A percentile compares a stretch with the other conserved stretches of the same genome.
Conservation (phyloP, 2,329 filamentous ascomycete species). For the Aspergillus nomiae region DNA sequence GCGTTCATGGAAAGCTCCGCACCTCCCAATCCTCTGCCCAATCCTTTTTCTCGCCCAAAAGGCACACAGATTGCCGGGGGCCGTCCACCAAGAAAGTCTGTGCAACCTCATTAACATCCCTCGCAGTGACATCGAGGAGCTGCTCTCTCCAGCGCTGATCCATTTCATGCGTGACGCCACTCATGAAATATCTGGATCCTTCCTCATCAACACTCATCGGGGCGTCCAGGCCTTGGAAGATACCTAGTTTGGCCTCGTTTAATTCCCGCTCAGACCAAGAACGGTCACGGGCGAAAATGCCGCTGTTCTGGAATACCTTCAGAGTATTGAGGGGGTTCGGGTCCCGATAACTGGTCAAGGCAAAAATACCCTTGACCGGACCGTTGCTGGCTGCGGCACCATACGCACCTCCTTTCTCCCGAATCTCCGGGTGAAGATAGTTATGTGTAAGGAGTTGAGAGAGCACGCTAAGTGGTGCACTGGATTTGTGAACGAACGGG, state of each 20-base stretch:
- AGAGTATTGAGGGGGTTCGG: constrained; percentile 90
- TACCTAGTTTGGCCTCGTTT: constrained; percentile 92
- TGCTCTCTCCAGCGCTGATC: constrained; percentile 79
- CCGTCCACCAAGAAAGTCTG: constrained; percentile 77
- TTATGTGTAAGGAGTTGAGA: constrained; percentile 94
- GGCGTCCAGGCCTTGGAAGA: constrained; percentile 90
- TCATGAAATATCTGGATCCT: constrained; percentile 82
- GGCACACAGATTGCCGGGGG: constrained; percentile 63
- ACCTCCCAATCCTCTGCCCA: constrained; percentile 80
- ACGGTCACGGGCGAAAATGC: constrained; percentile 78
- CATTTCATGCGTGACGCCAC: constrained; percentile 85
- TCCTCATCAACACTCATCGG: constrained; percentile 84
- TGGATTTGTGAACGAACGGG: constrained; percentile 74
- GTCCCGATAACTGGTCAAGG: constrained; percentile 95
- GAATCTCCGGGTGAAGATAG: constrained; percentile 93
- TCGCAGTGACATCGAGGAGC: constrained; percentile 79
- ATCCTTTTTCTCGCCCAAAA: constrained; percentile 80
- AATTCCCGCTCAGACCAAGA: constrained; percentile 81
- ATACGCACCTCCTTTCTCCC: constrained; percentile 96
- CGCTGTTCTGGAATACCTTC: constrained; percentile 79
- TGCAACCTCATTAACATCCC: constrained; percentile 78
- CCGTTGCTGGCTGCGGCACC: constrained; percentile 86
- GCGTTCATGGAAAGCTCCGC: constrained; percentile 66
- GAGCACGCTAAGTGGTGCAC: constrained; percentile 82
- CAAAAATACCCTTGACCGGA: constrained; percentile 80